Base-by-base conservation (phyloP, 257 asterid species). In the Solanum habrochaites region DNA sequence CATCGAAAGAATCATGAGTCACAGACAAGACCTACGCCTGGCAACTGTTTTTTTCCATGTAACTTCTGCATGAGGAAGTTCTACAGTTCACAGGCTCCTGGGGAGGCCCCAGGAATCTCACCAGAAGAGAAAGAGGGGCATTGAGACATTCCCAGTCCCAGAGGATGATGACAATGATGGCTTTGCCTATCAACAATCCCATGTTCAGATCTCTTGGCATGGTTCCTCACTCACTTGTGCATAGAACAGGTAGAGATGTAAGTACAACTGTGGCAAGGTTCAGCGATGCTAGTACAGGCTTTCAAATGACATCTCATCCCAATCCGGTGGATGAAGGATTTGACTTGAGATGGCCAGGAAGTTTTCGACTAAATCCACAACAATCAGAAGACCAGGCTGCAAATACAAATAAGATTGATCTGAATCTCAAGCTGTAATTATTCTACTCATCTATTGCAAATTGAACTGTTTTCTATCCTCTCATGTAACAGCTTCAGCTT, bases 21-120 rank as follows among this genome's bases (percentile, higher is more conserved):
- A 86, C 94, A 89, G 81, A 81, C 94, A 83, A 91, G 90, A 89
- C 88, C 91, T 15, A 88, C 88, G 66, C 82, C 94, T 47, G 80
- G 91, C 7, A 97, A 93, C 93, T n/a, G 90, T 94, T 64, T 97
- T 94, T 90, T 96, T n/a, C n/a, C 99, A 14, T 95, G 99, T 90
- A 96, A 95, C 92, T 97, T 94, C 94, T 97, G 99, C 93, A 92
- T 90, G 97, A 87, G 99, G 78, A 97, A 95, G 88, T 97, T 97
- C 89, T 94, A 93, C 90, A 97, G 96, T 89, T 94, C 98, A 85
- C 99, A 97, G 85, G 99, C 99, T 73, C n/a, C 90, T 97, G n/a
- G 89, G 99, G 99, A 2, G 99, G 99, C 23, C 99, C 89, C 99
- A 97, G n/a, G 91, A 97, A 97, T 89, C 99, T 45, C 99, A 97